These are phyloP conservation scores for Glycine latifolia DNA, from an alignment of 306 rosid species.

Conservation along the genomic window DNA sequence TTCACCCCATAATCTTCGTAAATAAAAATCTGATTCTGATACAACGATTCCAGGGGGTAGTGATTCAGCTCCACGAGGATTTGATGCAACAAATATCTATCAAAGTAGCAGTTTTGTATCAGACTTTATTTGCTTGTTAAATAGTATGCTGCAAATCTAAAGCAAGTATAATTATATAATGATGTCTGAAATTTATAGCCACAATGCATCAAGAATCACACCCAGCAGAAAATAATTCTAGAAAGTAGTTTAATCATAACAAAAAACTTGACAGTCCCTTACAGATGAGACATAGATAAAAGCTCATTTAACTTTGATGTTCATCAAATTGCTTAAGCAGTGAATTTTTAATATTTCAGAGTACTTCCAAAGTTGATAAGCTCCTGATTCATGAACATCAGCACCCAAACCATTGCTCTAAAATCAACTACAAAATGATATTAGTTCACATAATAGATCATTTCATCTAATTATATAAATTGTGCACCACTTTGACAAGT, in stretches of 20 bases:
- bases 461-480: slow-evolving; percentile 1
- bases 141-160: slow-evolving; percentile 24
- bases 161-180: slow-evolving; percentile 31
- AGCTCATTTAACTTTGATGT: slow-evolving; percentile 2
- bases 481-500: slow-evolving; percentile 4
- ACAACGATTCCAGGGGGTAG: slow-evolving; percentile 92
- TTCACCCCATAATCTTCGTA: slow-evolving; percentile 95
- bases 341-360: slow-evolving; percentile 14
- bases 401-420: slow-evolving; percentile 7
- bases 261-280: neutral
- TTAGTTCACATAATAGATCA: slow-evolving; percentile 23
- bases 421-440: neutral
- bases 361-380: slow-evolving; percentile 23
- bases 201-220: slow-evolving; percentile 33
- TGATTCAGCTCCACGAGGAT: slow-evolving; percentile 93
- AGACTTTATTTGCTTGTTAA: slow-evolving; percentile 36
- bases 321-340: slow-evolving; percentile 28
- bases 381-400: slow-evolving; percentile 4
- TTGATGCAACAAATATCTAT: slow-evolving; percentile 81
- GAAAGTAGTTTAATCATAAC: slow-evolving; percentile 4
- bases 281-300: neutral
- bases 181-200: slow-evolving; percentile 21
- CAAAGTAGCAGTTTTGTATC: slow-evolving; percentile 37
- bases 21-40: slow-evolving; percentile 79
- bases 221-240: neutral